Percentiles rank a stretch among this genome's conserved stretches.
Evolutionary conservation across 495 filamentous ascomycete species (phyloP).

Genomic region (Penicillium macrosclerotiorum): DNA sequence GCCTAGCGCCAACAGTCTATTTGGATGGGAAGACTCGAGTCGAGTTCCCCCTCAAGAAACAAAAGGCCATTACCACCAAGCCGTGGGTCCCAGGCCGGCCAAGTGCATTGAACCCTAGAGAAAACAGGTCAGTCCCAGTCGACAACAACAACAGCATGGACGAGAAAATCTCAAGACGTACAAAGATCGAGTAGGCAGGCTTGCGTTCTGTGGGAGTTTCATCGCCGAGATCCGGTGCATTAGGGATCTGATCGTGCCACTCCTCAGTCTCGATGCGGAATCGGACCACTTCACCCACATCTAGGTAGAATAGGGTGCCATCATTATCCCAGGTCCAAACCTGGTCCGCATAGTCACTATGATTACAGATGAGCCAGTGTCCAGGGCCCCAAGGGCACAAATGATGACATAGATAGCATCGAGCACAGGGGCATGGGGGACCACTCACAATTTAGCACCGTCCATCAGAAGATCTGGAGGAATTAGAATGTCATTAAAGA

Average conservation of each 20-base stretch:
- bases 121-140: slow-evolving; percentile 8
- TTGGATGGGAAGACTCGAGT: not conserved
- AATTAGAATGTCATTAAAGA: slow-evolving; percentile 87
- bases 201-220: slow-evolving; percentile 49
- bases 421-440: no score
- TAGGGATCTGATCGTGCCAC: slow-evolving; percentile 85
- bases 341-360: slow-evolving; percentile 65
- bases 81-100: slow-evolving; percentile 46
- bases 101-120: slow-evolving; percentile 53
- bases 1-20: slow-evolving; percentile 5
- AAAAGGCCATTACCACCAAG: slow-evolving; percentile 51
- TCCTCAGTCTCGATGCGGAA: slow-evolving; percentile 79
- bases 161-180: no score
- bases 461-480: slow-evolving; percentile 68
- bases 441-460: slow-evolving; percentile 71
- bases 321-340: slow-evolving; percentile 79
- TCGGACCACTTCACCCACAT: slow-evolving; percentile 82
- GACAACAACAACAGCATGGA: no score
- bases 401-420: no score
- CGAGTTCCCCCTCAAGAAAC: not conserved
- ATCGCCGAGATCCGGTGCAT: slow-evolving; percentile 54
- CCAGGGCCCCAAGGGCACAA: no score
- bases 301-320: slow-evolving; percentile 72
- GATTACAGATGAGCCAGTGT: slow-evolving; percentile 26
- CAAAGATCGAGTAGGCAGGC: slow-evolving; percentile 67